Evolutionary conservation across 2,329 filamentous ascomycete genomes (phyloP), one percentile per base, ranked within the genome.

Genomic region (Aspergillus fumigatiaffinis): DNA sequence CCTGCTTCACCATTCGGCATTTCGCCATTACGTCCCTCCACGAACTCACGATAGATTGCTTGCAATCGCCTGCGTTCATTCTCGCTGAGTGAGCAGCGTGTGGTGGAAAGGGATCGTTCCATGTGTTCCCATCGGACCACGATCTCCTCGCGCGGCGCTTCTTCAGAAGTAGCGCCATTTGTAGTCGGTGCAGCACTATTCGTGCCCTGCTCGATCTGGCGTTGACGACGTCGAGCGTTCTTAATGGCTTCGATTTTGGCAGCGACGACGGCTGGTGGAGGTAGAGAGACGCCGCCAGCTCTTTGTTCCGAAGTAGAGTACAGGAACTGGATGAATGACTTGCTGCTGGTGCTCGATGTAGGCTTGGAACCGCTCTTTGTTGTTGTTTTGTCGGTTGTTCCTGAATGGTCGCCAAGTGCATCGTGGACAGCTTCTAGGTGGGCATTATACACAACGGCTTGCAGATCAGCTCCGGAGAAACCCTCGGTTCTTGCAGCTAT

Each of bases 381-480:
- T 59, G 49, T 65, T 50, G 57, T 50, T 59, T 83, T 79, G 29
- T 85, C 79, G 20, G 58, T 55, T 8, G 61, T 25, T 3, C 44
- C 62, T 0, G 68, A 65, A 32, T 64, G 67, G 66, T 87, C 85
- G 54, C 86, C 88, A 0, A 99, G 83, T 2, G 95, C 87, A 64
- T 97, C 92, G 71, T 99, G 94, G 62, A 99, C 97, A 28, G 94
- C 94, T 77, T 97, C 93, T 5, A 99, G 83, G 72, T 99, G 94
- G 0, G 94, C 92, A 65, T 99, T 99, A 67, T 96, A 97, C 47
- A 97, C 87, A 6, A 99, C 83, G 0, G 93, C 94, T 73, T 99
- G 94, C 3, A 99, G 80, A 76, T 99, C 94, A 1, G 94, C 94
- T 12, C 94, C 94, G 0, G 91, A 94, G 73, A 95, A 97, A 9